Percentiles rank a stretch among this genome's conserved stretches.
These are phyloP conservation scores for Terana coerulea DNA, from an alignment of 768 basidiomycete species.

Conservation along the genomic window DNA sequence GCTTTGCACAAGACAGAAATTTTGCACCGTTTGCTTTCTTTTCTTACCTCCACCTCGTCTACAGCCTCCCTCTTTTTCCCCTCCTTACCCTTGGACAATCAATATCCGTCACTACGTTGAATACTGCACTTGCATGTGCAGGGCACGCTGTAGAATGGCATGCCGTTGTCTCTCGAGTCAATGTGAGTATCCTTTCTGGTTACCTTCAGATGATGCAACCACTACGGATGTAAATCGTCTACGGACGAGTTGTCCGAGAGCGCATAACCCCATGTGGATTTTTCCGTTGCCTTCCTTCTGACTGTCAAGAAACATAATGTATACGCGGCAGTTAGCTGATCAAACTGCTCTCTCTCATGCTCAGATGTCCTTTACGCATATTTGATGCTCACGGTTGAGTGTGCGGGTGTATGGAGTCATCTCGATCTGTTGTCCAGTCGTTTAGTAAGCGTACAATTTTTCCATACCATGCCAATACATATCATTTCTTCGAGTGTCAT, in stretches of 20 bases:
- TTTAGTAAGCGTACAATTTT: too few species aligned
- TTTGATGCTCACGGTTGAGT: too few species aligned
- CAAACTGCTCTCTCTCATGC: too few species aligned
- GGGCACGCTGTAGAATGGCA: too few species aligned
- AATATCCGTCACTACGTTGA: background rate
- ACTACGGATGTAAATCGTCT: conserved; percentile 39
- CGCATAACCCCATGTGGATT: conserved; percentile 51
- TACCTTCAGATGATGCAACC: conserved; percentile 28
- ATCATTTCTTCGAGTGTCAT: too few species aligned
- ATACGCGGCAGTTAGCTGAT: too few species aligned
- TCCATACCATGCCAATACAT: too few species aligned
- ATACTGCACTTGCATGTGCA: background rate
- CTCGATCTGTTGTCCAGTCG: too few species aligned
- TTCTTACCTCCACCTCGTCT: background rate
- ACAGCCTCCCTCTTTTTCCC: background rate
- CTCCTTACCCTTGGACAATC: background rate
- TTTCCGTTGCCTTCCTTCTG: conserved; percentile 68
- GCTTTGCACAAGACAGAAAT: background rate
- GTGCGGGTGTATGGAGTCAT: too few species aligned
- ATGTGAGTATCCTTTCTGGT: background rate
- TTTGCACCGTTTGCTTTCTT: background rate
- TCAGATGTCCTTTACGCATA: too few species aligned
- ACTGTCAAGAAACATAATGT: too few species aligned
- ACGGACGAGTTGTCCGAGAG: conserved; percentile 34
- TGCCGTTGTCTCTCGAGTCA: too few species aligned